Percentiles rank a stretch among this genome's conserved stretches.
These are phyloP conservation scores for Beauveria brongniartii DNA, from an alignment of 2,329 filamentous ascomycete species.

Conservation along the genomic window DNA sequence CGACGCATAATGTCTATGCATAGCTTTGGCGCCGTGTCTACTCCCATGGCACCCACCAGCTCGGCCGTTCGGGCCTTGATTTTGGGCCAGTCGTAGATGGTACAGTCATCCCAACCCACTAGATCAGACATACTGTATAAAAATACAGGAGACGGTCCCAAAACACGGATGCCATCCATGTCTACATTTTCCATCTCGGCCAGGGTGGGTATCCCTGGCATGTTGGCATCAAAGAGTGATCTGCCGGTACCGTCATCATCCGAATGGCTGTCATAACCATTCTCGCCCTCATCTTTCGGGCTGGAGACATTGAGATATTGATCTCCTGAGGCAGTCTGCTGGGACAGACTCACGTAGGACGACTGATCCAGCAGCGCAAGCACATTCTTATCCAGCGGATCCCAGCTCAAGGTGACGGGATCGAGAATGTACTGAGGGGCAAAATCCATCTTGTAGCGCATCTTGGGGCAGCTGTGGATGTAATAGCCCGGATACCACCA, in stretches of 20 bases:
- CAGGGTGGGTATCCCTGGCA: constrained; percentile 58
- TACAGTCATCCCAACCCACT: constrained; percentile 48
- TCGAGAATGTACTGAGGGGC: constrained; percentile 67
- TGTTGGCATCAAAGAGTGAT: constrained; percentile 50
- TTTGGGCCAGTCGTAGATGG: constrained; percentile 38
- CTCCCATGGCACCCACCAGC: constrained; percentile 57
- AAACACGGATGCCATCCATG: constrained; percentile 51
- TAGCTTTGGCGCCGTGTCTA: constrained; percentile 46
- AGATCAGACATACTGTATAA: constrained; percentile 43
- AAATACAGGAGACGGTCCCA: constrained; percentile 30
- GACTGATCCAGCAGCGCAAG: constrained; percentile 43
- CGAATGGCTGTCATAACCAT: constrained; percentile 6
- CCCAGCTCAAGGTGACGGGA: constrained; percentile 56
- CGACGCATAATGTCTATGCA: constrained; percentile 46
- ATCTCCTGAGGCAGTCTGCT: constrained; percentile 16
- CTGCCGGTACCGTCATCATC: constrained; percentile 14
- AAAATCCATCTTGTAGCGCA: constrained; percentile 80
- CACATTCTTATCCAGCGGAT: constrained; percentile 45
- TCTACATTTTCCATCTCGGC: constrained; percentile 46
- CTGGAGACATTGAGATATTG: too few relatives aligned
- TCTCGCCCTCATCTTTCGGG: neutral
- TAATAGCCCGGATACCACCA: constrained; percentile 81
- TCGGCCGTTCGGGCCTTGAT: constrained; percentile 60
- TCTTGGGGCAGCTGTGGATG: constrained; percentile 73
- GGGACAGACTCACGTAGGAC: constrained; percentile 45